Evolutionary conservation across 352 stramenopile species (phyloP).

Genomic region (Phytophthora europaea): DNA sequence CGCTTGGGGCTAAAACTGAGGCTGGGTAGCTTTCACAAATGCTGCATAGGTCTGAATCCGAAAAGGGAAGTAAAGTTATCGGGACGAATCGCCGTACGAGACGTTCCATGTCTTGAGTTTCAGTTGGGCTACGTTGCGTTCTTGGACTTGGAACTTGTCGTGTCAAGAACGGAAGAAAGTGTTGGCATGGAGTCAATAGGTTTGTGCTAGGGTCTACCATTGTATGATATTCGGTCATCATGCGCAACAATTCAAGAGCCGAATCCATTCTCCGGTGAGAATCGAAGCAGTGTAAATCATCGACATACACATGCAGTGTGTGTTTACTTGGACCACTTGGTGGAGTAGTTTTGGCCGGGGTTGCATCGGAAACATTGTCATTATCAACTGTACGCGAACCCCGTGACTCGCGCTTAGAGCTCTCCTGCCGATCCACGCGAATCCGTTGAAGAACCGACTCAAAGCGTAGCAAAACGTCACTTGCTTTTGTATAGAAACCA

Average conservation of each 20-base stretch:
- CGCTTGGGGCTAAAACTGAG: background rate
- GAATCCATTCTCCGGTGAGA: constrained; percentile 34
- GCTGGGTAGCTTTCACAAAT: constrained; percentile 54
- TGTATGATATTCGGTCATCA: constrained; percentile 51
- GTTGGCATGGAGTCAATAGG: constrained; percentile 32
- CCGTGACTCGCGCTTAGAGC: background rate
- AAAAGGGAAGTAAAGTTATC: constrained; percentile 39
- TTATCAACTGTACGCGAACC: background rate
- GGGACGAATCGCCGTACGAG: constrained; percentile 48
- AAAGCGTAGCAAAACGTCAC: constrained; percentile 23
- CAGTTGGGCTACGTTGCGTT: background rate
- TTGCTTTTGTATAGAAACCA: constrained; percentile 33
- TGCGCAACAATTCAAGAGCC: constrained; percentile 57
- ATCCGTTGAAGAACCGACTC: constrained; percentile 33
- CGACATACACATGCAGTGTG: constrained; percentile 57
- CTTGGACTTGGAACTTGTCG: constrained; percentile 24
- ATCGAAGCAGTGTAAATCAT: constrained; percentile 68
- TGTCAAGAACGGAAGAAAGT: constrained; percentile 44
- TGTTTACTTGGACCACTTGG: background rate
- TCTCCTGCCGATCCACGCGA: constrained; percentile 15
- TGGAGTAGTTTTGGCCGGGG: background rate
- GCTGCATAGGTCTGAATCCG: constrained; percentile 57
- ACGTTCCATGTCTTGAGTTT: constrained; percentile 28
- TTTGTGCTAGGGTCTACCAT: constrained; percentile 52
- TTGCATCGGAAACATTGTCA: background rate